Evolutionary conservation across 106 monocot species (phyloP).

Genomic region (Dioscorea alata): DNA sequence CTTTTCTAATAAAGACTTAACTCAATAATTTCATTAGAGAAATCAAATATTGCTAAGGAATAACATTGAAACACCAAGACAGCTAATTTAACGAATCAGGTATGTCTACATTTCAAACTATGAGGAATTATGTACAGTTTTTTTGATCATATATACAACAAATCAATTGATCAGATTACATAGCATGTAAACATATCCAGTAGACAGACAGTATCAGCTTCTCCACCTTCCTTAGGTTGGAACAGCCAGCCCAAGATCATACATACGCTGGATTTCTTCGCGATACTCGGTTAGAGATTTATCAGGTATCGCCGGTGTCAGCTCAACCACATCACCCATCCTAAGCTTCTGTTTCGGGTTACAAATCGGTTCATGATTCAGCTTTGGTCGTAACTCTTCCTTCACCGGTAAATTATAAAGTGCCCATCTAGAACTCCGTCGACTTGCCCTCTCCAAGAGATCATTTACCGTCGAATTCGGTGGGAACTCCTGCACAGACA

Average conservation of each 20-base stretch:
- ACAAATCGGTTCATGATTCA: constrained; percentile 56
- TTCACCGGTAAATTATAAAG: constrained; percentile 52
- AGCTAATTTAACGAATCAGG: too few species aligned
- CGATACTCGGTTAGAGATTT: constrained; percentile 75
- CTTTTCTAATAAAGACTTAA: too few species aligned
- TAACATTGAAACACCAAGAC: too few species aligned
- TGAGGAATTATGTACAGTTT: constrained; percentile 17
- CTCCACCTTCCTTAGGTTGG: constrained; percentile 15
- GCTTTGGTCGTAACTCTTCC: constrained; percentile 76
- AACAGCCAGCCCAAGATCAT: constrained; percentile 44
- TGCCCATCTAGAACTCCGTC: constrained; percentile 31
- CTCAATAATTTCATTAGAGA: too few species aligned
- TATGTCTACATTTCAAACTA: neutral
- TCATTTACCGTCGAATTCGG: constrained; percentile 69
- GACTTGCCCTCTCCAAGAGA: constrained; percentile 59
- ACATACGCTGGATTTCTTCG: constrained; percentile 96
- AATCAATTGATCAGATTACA: constrained; percentile 17
- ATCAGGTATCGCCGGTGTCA: constrained; percentile 70
- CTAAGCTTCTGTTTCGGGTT: constrained; percentile 50
- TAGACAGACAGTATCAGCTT: neutral
- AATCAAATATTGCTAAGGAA: too few species aligned
- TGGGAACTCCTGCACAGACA: constrained; percentile 89
- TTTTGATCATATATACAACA: constrained; percentile 21
- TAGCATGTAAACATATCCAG: neutral
- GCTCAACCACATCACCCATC: constrained; percentile 91